These are phyloP conservation scores for Exophiala spinifera DNA, from an alignment of 2,329 filamentous ascomycete species.

Conservation along the genomic window DNA sequence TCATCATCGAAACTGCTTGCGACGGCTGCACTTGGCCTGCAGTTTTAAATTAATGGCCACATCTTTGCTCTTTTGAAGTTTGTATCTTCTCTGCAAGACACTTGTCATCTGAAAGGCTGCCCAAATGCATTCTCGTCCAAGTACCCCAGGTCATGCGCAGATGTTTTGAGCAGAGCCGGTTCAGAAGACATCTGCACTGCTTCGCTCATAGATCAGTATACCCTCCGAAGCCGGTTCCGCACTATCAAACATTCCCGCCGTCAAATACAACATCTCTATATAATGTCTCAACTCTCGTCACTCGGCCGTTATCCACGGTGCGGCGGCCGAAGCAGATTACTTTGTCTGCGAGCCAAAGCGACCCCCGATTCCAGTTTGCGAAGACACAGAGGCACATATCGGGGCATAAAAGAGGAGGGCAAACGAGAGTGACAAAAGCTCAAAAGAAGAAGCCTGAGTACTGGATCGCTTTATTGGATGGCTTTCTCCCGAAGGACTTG, in stretches of 20 bases:
- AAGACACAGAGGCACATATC: neutral
- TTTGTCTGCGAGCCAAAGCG: neutral
- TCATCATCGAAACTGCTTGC: slow-evolving; percentile 15
- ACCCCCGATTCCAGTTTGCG: neutral
- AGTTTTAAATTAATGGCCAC: neutral
- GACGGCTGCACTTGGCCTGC: neutral
- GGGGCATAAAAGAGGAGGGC: neutral
- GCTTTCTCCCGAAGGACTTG: slow-evolving; percentile 34
- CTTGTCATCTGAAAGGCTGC: slow-evolving; percentile 1
- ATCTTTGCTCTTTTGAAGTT: neutral
- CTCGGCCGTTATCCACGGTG: neutral
- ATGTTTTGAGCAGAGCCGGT: slow-evolving; percentile 19
- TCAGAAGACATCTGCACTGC: slow-evolving; percentile 16
- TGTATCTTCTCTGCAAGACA: neutral
- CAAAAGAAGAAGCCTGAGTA: slow-evolving; percentile 30
- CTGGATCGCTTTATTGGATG: slow-evolving; percentile 38
- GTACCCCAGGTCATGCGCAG: slow-evolving; percentile 25
- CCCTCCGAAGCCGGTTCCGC: neutral
- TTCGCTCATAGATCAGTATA: neutral
- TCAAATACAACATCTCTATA: neutral
- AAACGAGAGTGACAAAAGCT: slow-evolving; percentile 2
- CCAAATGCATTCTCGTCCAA: neutral
- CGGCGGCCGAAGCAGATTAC: neutral
- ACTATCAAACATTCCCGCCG: neutral
- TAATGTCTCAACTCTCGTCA: neutral